phyloP scores from a whole-genome alignment of 768 basidiomycete species.

The Leccinum obscurum region DNA sequence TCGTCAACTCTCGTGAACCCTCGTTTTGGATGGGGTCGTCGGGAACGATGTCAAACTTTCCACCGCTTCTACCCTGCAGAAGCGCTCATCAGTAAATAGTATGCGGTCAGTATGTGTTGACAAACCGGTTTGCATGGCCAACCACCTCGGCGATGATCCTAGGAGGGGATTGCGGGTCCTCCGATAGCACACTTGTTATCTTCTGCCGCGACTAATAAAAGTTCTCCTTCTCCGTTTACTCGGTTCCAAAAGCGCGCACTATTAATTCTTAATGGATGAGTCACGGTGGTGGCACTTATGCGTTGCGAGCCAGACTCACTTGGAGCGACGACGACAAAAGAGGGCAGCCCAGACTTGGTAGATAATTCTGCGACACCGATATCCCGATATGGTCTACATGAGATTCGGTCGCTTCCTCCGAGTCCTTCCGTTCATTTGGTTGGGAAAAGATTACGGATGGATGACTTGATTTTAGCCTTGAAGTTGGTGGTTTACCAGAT shows the following conservation, averaged over 20 bases:
- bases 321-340: conserved; percentile 64
- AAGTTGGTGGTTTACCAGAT: no score
- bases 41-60: conserved; percentile 64
- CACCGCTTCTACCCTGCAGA: conserved; percentile 74
- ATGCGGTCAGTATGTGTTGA: neutral
- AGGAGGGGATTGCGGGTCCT: conserved; percentile 44
- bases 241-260: conserved; percentile 74
- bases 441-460: conserved; percentile 8
- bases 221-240: conserved; percentile 55
- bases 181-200: conserved; percentile 74
- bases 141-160: conserved; percentile 66
- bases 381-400: neutral
- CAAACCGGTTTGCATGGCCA: conserved; percentile 85
- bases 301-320: conserved; percentile 24
- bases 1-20: conserved; percentile 44
- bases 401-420: conserved; percentile 5
- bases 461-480: neutral
- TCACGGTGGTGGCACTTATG: conserved; percentile 19
- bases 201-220: conserved; percentile 84
- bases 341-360: conserved; percentile 37
- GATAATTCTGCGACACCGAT: conserved; percentile 1
- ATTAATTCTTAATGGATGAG: conserved; percentile 81
- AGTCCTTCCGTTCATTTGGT: conserved; percentile 33
- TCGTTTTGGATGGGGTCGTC: conserved; percentile 13
- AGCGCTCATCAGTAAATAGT: conserved; percentile 2